Evolutionary conservation across 768 basidiomycete species (phyloP).

Genomic region (Mycena floridula): DNA sequence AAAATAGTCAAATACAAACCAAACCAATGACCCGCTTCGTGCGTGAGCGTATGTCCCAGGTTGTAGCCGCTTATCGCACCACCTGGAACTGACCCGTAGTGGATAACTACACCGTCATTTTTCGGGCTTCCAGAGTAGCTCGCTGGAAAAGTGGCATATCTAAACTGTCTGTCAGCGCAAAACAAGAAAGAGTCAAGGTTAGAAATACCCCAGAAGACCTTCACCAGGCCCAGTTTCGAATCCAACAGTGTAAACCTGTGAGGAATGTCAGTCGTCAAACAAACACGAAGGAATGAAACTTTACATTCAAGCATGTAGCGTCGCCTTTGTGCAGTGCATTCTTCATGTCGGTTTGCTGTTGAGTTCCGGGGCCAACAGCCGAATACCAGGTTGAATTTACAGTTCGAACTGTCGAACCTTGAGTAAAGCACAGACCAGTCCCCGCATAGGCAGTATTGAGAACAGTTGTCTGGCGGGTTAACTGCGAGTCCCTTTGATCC

Average conservation of each 20-base stretch:
- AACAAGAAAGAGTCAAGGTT: too few relatives aligned
- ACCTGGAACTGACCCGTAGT: constrained; percentile 11
- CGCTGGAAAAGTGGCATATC: constrained; percentile 30
- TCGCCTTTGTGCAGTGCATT: constrained; percentile 21
- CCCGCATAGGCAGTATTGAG: not conserved
- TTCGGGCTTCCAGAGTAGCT: constrained; percentile 17
- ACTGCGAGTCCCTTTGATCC: not conserved
- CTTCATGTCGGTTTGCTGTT: constrained; percentile 23
- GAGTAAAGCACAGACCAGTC: not conserved
- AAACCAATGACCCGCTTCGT: too few relatives aligned
- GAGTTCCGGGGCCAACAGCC: not conserved
- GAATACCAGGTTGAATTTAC: not conserved
- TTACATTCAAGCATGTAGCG: constrained; percentile 17
- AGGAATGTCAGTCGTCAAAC: too few relatives aligned
- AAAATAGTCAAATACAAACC: too few relatives aligned
- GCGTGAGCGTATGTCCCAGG: too few relatives aligned
- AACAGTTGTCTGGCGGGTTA: not conserved
- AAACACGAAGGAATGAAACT: too few relatives aligned
- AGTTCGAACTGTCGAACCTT: not conserved
- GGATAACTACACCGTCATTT: constrained; percentile 25
- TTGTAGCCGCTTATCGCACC: constrained; percentile 26
- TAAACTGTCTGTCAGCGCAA: too few relatives aligned
- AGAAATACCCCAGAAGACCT: too few relatives aligned
- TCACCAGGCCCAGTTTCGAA: too few relatives aligned
- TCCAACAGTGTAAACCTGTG: constrained; percentile 21